Evolutionary conservation across 345 rosid species (phyloP).

Genomic region (Ceriops tagal): DNA sequence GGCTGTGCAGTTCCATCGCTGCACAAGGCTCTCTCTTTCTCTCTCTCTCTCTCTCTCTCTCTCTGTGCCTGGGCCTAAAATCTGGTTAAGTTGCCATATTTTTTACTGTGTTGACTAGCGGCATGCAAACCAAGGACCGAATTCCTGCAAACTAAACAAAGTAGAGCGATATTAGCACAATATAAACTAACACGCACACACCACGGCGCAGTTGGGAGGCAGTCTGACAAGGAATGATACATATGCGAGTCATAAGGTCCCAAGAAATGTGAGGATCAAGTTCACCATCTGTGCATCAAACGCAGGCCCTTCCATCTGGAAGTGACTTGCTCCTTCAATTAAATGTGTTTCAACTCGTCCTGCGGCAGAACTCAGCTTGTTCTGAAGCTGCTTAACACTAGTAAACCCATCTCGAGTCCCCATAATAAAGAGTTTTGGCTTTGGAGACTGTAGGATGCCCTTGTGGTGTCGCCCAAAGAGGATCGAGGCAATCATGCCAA

Average conservation of each 20-base stretch:
- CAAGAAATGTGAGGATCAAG: slow-evolving; percentile 45
- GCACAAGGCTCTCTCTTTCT: not conserved
- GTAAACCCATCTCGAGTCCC: slow-evolving; percentile 94
- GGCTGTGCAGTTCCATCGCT: too few relatives aligned
- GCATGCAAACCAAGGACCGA: too few relatives aligned
- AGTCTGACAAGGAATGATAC: not conserved
- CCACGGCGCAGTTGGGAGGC: not conserved
- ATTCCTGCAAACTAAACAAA: not conserved
- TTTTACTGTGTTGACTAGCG: too few relatives aligned
- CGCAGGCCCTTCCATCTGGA: slow-evolving; percentile 91
- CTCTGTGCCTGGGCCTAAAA: too few relatives aligned
- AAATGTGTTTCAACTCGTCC: slow-evolving; percentile 70
- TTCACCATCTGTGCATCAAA: slow-evolving; percentile 78
- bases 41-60: not conserved
- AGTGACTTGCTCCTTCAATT: slow-evolving; percentile 85
- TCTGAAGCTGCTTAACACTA: slow-evolving; percentile 74
- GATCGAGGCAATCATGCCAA: slow-evolving; percentile 72
- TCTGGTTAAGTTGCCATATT: too few relatives aligned
- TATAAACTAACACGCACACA: not conserved
- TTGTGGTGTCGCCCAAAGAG: slow-evolving; percentile 90
- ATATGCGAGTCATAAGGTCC: not conserved
- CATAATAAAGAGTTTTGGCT: slow-evolving; percentile 91
- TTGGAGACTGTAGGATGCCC: slow-evolving; percentile 60
- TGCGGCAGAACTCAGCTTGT: slow-evolving; percentile 63
- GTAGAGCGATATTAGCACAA: not conserved